Evolutionary conservation across 768 basidiomycete species (phyloP), one percentile per base, ranked within the genome.

Genomic region (Pisolithus tinctorius): DNA sequence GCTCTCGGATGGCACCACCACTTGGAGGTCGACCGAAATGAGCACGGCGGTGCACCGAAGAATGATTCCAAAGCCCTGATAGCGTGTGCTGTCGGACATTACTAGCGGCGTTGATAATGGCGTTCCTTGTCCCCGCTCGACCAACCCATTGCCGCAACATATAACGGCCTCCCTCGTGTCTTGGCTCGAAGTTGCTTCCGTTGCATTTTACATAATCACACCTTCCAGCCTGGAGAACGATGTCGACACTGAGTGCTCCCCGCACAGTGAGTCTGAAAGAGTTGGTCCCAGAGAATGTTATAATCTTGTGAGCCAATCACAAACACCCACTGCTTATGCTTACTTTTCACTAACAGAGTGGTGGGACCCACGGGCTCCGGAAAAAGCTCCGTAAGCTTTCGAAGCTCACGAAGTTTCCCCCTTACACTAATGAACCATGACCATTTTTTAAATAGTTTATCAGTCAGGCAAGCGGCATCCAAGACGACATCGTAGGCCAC

Each of bases 61-160:
- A 34, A 34, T 34, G 34, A 34, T 14, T 4, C 34, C 34, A 11
- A 34, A 14, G 34, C 34, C 3, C 34, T 13, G 20, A 20, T 20
- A 14, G 11, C 34, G 34, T 13, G 13, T 34, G 34, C 11, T 13
- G 34, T 14, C 34, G 34, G 34, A 34, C 34, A 34, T 34, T 34
- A 34, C 34, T 34, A 13, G 34, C 34, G 34, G 34, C 3, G 34
- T 34, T 34, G 34, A 14, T 34, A 4, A 34, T 34, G 34, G 34
- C 34, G 11, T 34, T 34, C 34, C 48, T 49, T 31, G 42, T 27
- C 46, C 37, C 48, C 42, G 29, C 46, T 44, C 43, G 51, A 46
- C 48, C 44, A 54, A 40, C 50, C 47, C 64, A 66, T 60, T 52
- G 29, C 52, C 55, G 53, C 30, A 60, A 55, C 66, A 56, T 61